These are phyloP conservation scores for Cymbopogon flexuosus DNA, from an alignment of 202 grass and related monocot species.

Conservation along the genomic window DNA sequence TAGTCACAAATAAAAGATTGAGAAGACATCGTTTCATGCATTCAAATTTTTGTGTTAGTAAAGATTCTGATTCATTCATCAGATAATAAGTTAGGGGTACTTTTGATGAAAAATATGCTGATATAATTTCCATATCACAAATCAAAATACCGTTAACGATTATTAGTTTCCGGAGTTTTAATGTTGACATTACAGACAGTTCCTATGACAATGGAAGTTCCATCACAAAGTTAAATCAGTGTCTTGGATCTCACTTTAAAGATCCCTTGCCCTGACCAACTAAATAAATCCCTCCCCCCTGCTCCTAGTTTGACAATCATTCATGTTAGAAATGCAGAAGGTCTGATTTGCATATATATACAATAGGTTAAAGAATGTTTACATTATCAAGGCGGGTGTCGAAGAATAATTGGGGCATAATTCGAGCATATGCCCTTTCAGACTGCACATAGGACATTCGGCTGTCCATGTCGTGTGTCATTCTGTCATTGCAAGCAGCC, in stretches of 20 bases:
- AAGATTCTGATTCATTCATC: background rate
- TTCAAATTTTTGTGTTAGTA: background rate
- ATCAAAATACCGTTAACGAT: background rate
- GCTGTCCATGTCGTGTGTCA: slow-evolving; percentile 7
- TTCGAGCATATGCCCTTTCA: slow-evolving; percentile 40
- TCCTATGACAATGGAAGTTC: background rate
- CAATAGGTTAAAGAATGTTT: slow-evolving; percentile 33
- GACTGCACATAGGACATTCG: slow-evolving; percentile 27
- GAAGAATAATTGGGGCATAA: slow-evolving; percentile 37
- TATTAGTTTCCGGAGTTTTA: background rate
- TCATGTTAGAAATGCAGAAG: background rate
- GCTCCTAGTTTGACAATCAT: background rate
- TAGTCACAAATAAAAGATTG: background rate
- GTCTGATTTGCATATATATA: background rate
- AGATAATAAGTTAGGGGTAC: background rate
- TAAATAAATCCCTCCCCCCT: slow-evolving; percentile 8
- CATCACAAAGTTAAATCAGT: slow-evolving; percentile 19
- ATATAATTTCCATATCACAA: background rate
- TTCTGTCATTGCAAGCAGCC: slow-evolving; percentile 3
- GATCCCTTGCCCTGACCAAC: slow-evolving; percentile 20
- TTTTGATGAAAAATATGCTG: background rate
- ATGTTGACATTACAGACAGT: background rate
- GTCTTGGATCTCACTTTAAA: slow-evolving; percentile 37
- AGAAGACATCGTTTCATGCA: background rate
- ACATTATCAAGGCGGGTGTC: slow-evolving; percentile 23